A percentile compares a stretch with the other conserved stretches of the same genome.
Evolutionary conservation across 441 rosid species (phyloP).

Genomic region (Iberis amara): DNA sequence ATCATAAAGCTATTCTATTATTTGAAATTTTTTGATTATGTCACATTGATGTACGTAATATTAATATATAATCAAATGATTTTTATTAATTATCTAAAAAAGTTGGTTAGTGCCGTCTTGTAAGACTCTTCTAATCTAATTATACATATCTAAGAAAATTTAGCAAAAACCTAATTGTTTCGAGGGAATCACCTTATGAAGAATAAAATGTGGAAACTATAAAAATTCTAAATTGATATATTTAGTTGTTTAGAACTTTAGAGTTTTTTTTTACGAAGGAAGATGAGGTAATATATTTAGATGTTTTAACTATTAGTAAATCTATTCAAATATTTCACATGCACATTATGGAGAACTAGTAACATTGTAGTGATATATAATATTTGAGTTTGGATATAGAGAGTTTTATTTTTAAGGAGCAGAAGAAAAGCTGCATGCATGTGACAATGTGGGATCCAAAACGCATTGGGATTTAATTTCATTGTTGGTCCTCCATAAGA

Average conservation of each 20-base stretch:
- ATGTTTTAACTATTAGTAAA: too few relatives aligned
- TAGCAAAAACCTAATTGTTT: slow-evolving; percentile 3
- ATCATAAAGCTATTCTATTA: slow-evolving; percentile 19
- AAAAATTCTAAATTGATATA: background rate
- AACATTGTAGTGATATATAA: background rate
- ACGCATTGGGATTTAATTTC: slow-evolving; percentile 33
- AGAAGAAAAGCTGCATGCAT: slow-evolving; percentile 31
- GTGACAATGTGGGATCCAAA: slow-evolving; percentile 38
- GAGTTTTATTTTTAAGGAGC: slow-evolving; percentile 28
- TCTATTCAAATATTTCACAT: slow-evolving; percentile 6
- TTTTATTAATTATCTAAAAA: slow-evolving; percentile 5
- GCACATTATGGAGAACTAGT: slow-evolving; percentile 13
- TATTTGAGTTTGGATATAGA: slow-evolving; percentile 8
- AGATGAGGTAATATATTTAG: too few relatives aligned
- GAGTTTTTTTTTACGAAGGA: too few relatives aligned
- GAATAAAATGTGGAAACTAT: background rate
- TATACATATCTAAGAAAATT: slow-evolving; percentile 14
- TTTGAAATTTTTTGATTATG: too few relatives aligned
- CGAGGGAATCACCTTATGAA: slow-evolving; percentile 1
- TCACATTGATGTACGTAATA: too few relatives aligned
- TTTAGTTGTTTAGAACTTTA: too few relatives aligned
- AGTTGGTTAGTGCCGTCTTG: slow-evolving; percentile 25
- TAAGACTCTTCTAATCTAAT: slow-evolving; percentile 25
- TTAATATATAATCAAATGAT: slow-evolving; percentile 16
- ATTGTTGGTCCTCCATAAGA: slow-evolving; percentile 34